Base-by-base conservation (phyloP, 441 rosid genomes). In the Pelargonium cotyledonis region DNA sequence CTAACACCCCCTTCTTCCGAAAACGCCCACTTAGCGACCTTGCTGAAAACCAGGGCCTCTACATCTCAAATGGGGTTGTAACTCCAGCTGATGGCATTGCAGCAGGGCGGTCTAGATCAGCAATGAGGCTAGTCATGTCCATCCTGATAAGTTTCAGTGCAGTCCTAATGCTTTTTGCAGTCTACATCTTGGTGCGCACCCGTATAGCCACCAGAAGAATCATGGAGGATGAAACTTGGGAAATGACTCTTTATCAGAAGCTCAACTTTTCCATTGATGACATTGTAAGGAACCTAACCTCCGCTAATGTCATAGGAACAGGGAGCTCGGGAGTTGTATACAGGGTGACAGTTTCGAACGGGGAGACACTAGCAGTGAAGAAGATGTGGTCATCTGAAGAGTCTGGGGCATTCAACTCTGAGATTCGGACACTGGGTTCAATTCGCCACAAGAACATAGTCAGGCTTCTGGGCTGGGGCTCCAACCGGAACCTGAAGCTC, bases 271-370 rank as follows among this genome's bases (percentile, higher is more conserved):
- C 96, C 3, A 75, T 91, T 11, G 88, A 88, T 49, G 92, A 86
- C 73, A 75, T 88, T 43, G 79, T 91, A 5, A 63, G 72, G 47
- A 80, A 87, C 53, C 73, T 94, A 40, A 86, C 87, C 14, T 86
- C 98, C 6, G 77, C 93, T 0, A 89, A 89, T 67, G 92, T 94
- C 40, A 94, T 94, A 60, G 98, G 98, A 66, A 91, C 97, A 0
- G 98, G 98, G 49, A 94, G 98, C 82, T 94, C 98, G 3, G 97
- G 98, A 35, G 96, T 94, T 4, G 98, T 94, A 0, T 89, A 91
- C 78, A 84, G 86, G 70, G 93, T 89, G 61, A 83, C 80, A 11
- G 76, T 82, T 18, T 85, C 93, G 8, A 86, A 81, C 2, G 95
- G 96, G 6, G 95, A 88, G 68, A 84, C 85, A 1, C 70, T 94